These are phyloP conservation scores for Phytopythium sindhum DNA, from an alignment of 352 stramenopile species.

Conservation along the genomic window DNA sequence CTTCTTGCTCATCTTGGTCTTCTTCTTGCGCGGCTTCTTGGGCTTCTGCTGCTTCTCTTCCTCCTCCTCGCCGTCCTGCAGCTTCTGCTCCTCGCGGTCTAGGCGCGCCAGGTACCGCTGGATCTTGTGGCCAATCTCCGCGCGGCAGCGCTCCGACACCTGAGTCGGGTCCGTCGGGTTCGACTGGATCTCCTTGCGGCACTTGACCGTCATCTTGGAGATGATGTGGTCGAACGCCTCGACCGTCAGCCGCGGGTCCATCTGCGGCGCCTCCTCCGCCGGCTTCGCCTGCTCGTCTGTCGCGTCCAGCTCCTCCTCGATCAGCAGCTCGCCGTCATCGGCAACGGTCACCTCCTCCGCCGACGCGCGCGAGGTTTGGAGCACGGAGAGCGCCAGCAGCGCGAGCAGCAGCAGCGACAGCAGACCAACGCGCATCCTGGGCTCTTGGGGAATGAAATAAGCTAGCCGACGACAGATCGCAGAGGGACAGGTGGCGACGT, in stretches of 20 bases:
- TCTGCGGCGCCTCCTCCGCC: slow-evolving; percentile 15
- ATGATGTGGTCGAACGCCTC: slow-evolving; percentile 70
- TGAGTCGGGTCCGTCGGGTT: slow-evolving; percentile 59
- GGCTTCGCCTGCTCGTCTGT: slow-evolving; percentile 14
- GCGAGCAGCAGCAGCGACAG: slow-evolving; percentile 45
- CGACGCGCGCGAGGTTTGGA: slow-evolving; percentile 9
- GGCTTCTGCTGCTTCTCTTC: slow-evolving; percentile 28
- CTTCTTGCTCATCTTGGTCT: slow-evolving; percentile 70
- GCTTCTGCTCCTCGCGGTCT: slow-evolving; percentile 28
- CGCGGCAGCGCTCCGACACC: slow-evolving; percentile 65
- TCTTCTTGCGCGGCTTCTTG: slow-evolving; percentile 42
- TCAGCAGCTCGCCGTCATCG: slow-evolving; percentile 32
- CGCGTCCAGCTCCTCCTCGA: slow-evolving; percentile 44
- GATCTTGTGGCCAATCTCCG: slow-evolving; percentile 51
- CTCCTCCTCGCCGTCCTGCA: slow-evolving; percentile 27
- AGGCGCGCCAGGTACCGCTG: slow-evolving; percentile 59
- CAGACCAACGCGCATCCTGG: slow-evolving; percentile 37
- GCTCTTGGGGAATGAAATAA: background rate
- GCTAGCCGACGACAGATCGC: background rate
- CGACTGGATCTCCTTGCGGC: slow-evolving; percentile 63
- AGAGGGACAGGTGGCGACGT: background rate
- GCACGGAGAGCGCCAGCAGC: slow-evolving; percentile 34
- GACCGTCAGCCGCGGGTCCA: slow-evolving; percentile 47
- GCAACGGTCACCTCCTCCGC: slow-evolving; percentile 31
- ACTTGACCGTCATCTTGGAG: slow-evolving; percentile 70